These are phyloP conservation scores for Ganoderma boninense DNA, from an alignment of 1,284 basidiomycete species.

Conservation along the genomic window DNA sequence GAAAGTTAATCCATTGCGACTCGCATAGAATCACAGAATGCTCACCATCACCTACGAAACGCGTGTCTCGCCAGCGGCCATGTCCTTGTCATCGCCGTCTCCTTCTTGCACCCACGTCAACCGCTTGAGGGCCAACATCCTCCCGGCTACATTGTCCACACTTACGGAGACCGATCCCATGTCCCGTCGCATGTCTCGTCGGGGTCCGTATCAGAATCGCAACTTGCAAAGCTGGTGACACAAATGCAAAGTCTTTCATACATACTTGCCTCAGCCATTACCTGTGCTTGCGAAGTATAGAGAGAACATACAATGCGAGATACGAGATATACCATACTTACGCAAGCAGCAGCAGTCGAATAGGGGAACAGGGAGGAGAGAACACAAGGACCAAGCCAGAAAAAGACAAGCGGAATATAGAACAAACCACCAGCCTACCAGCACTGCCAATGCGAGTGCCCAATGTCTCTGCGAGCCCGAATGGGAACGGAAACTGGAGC, in stretches of 20 bases:
- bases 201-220: background rate
- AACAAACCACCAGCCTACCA: constrained; percentile 30
- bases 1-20: background rate
- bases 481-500: constrained; percentile 7
- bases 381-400: constrained; percentile 10
- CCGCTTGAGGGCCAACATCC: background rate
- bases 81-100: background rate
- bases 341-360: constrained; percentile 27
- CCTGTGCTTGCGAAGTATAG: constrained; percentile 32
- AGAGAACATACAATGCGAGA: constrained; percentile 22
- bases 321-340: constrained; percentile 34
- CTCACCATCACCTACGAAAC: background rate
- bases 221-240: constrained; percentile 6
- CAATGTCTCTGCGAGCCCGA: constrained; percentile 5
- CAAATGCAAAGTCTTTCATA: constrained; percentile 29
- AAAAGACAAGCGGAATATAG: constrained; percentile 12
- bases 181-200: no score
- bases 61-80: background rate
- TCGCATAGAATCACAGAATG: background rate
- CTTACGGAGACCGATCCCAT: background rate
- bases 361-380: constrained; percentile 6
- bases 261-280: constrained; percentile 41
- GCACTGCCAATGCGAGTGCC: constrained; percentile 24
- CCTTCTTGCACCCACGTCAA: background rate
- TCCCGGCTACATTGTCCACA: background rate